Evolutionary conservation across 805 yeast genomes (phyloP).

Genomic region (Cyberlindnera subsufficiens): DNA sequence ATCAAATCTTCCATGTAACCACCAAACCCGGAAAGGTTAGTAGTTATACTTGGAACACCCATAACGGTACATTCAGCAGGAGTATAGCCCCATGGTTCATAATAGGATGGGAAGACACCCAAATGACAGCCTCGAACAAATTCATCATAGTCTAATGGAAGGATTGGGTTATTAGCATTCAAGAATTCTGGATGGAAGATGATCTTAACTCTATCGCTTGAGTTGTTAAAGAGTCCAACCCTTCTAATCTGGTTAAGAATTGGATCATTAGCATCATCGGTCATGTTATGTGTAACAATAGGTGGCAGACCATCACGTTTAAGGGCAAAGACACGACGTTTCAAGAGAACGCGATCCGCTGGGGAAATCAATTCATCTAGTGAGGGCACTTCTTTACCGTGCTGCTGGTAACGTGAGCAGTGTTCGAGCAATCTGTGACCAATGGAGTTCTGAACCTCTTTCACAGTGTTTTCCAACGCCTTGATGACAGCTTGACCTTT

Average conservation of each 20-base stretch:
- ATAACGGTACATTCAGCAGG: slow-evolving; percentile 99
- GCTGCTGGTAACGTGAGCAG: slow-evolving; percentile 63
- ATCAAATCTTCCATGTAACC: slow-evolving; percentile 98
- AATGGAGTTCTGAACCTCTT: slow-evolving; percentile 79
- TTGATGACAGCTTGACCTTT: slow-evolving; percentile 94
- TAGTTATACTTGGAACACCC: slow-evolving; percentile 98
- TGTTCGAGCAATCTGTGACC: slow-evolving; percentile 88
- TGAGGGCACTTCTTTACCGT: slow-evolving; percentile 62
- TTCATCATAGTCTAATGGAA: slow-evolving; percentile 92
- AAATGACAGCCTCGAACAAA: slow-evolving; percentile 96
- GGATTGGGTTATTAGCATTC: slow-evolving; percentile 89
- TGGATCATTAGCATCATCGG: slow-evolving; percentile 87
- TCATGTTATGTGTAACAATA: slow-evolving; percentile 95
- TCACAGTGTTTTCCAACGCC: slow-evolving; percentile 82
- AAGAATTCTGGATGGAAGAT: slow-evolving; percentile 97
- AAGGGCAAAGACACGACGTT: slow-evolving; percentile 88
- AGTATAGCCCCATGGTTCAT: slow-evolving; percentile 99
- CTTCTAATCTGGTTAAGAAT: slow-evolving; percentile 86
- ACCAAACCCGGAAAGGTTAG: slow-evolving; percentile 94
- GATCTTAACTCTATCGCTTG: slow-evolving; percentile 88
- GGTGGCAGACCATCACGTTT: slow-evolving; percentile 90
- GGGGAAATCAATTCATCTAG: slow-evolving; percentile 81
- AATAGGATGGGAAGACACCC: slow-evolving; percentile 97
- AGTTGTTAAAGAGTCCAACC: slow-evolving; percentile 83
- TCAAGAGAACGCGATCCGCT: slow-evolving; percentile 81